Evolutionary conservation across 2,329 filamentous ascomycete species (phyloP).

Genomic region (Cytospora mali): DNA sequence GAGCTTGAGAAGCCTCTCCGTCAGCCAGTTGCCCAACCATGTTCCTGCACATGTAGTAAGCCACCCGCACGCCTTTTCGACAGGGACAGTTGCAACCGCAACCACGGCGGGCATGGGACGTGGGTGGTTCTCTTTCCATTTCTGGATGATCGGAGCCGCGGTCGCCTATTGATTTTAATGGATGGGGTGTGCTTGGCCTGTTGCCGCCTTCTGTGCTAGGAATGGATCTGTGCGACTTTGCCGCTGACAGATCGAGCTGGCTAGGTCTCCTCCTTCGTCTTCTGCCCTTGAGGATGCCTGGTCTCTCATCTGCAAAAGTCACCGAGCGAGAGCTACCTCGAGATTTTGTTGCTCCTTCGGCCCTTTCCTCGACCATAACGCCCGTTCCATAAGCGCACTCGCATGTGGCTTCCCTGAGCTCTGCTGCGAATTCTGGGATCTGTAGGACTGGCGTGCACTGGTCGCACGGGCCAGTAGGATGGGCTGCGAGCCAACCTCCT

Average conservation of each 20-base stretch:
- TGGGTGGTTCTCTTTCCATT: neutral
- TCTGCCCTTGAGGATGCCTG: neutral
- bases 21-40: neutral
- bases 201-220: neutral
- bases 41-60: conserved; percentile 15
- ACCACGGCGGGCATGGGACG: neutral
- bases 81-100: conserved; percentile 1
- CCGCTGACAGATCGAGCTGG: neutral
- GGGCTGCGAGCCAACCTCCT: conserved; percentile 4
- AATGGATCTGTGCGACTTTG: neutral
- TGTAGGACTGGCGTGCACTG: conserved; percentile 10
- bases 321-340: conserved; percentile 14
- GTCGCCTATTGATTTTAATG: neutral
- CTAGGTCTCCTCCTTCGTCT: neutral
- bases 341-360: neutral
- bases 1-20: neutral
- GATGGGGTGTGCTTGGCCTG: conserved; percentile 11
- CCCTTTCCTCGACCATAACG: neutral
- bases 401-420: conserved; percentile 10
- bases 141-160: neutral
- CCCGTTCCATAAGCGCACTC: conserved; percentile 2
- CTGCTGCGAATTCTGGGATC: conserved; percentile 13
- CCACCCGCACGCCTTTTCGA: neutral
- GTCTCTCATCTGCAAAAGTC: conserved; percentile 15
- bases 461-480: conserved; percentile 11